Conservation (phyloP, 225 moss, liverwort and hornwort genomes). For the Polytrichum formosum region DNA sequence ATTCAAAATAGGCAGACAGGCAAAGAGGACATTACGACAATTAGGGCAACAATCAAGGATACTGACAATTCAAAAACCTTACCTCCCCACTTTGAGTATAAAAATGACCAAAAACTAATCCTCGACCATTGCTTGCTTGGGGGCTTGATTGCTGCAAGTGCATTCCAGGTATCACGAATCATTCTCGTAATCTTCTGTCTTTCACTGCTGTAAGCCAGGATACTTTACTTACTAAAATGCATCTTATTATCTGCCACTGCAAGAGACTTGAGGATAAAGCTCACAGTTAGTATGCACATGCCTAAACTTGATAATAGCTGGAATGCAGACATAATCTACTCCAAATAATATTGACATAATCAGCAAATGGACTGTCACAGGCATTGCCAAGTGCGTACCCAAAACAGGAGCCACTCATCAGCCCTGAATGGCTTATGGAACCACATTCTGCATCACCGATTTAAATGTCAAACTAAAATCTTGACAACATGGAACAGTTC, state of each 20-base stretch:
- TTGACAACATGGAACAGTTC: not conserved
- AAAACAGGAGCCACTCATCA: constrained; percentile 33
- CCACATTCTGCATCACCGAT: constrained; percentile 28
- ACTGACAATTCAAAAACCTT: constrained; percentile 2
- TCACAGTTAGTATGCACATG: too few relatives aligned
- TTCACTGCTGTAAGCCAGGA: too few relatives aligned
- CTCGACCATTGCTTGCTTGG: constrained; percentile 48
- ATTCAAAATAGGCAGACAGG: too few relatives aligned
- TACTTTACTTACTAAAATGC: too few relatives aligned
- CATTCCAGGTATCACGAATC: constrained; percentile 7
- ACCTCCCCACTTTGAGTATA: constrained; percentile 57
- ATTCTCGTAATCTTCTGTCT: not conserved
- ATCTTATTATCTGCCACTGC: too few relatives aligned
- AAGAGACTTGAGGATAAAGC: too few relatives aligned
- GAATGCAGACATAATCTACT: too few relatives aligned
- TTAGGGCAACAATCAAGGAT: not conserved
- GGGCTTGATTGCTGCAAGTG: constrained; percentile 44
- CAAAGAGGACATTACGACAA: constrained; percentile 5
- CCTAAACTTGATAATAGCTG: too few relatives aligned
- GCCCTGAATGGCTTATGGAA: constrained; percentile 39
- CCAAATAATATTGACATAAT: too few relatives aligned
- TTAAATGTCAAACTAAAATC: not conserved
- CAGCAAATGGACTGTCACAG: too few relatives aligned
- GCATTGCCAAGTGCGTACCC: constrained; percentile 12
- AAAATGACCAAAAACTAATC: constrained; percentile 35